Evolutionary conservation across 208 protist species (phyloP).

Genomic region (Leishmania amazonensis): DNA sequence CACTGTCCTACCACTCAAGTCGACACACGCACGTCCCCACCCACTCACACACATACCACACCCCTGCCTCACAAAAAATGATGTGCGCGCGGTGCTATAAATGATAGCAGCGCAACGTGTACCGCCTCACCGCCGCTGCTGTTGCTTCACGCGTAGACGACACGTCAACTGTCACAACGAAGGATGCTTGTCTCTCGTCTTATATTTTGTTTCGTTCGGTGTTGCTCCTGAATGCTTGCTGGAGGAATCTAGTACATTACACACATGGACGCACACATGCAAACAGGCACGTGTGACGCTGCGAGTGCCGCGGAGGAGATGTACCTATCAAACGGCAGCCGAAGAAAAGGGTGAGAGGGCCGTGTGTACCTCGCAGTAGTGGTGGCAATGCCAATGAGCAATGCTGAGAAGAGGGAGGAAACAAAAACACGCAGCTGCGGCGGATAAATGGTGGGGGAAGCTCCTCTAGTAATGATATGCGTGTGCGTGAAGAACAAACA

Average conservation of each 20-base stretch:
- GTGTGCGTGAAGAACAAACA: not conserved
- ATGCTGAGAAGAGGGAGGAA: not conserved
- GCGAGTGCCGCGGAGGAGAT: not conserved
- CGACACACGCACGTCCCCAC: too few relatives aligned
- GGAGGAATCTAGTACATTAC: slow-evolving; percentile 11
- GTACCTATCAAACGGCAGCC: not conserved
- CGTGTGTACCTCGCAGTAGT: not conserved
- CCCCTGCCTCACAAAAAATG: not conserved
- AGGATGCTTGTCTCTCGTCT: not conserved
- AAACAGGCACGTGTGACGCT: not conserved
- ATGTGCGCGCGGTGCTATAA: not conserved
- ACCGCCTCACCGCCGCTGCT: not conserved
- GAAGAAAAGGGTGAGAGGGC: not conserved
- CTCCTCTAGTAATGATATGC: not conserved
- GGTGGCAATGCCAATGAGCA: not conserved
- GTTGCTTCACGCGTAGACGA: not conserved
- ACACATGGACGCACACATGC: not conserved
- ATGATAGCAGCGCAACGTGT: not conserved
- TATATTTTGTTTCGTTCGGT: not conserved
- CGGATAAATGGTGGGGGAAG: not conserved
- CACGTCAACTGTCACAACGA: not conserved
- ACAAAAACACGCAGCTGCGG: not conserved
- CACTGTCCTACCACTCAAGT: not conserved
- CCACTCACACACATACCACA: not conserved
- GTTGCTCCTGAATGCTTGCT: not conserved